Percentiles rank a stretch among this genome's conserved stretches.
phyloP scores from a whole-genome alignment of 805 yeast species.

The Pichia manshurica region DNA sequence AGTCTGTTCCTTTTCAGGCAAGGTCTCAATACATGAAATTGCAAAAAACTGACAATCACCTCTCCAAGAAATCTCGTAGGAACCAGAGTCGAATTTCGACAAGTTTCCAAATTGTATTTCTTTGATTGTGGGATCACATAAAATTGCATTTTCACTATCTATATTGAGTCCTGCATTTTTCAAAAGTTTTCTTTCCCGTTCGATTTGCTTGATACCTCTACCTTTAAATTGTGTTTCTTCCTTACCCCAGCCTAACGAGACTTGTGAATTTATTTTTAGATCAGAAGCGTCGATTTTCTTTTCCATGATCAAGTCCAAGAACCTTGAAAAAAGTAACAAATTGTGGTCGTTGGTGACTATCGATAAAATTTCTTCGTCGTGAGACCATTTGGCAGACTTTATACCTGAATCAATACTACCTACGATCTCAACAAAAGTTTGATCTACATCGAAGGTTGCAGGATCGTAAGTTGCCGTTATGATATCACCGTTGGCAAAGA shows the following conservation, averaged over 20 bases:
- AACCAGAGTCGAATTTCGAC: conserved; percentile 47
- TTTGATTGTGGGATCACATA: conserved; percentile 86
- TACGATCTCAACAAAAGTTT: conserved; percentile 64
- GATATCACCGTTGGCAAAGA: conserved; percentile 73
- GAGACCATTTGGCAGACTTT: conserved; percentile 75
- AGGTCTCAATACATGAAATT: conserved; percentile 55
- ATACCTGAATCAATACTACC: conserved; percentile 81
- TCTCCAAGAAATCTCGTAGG: conserved; percentile 74
- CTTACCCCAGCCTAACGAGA: conserved; percentile 98
- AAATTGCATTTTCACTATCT: conserved; percentile 45
- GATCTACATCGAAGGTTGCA: conserved; percentile 39
- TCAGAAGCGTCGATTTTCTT: conserved; percentile 54
- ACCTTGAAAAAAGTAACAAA: conserved; percentile 61
- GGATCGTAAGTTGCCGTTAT: conserved; percentile 57
- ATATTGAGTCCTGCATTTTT: conserved; percentile 64
- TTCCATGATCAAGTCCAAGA: conserved; percentile 76
- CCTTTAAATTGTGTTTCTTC: conserved; percentile 96
- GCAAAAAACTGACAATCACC: conserved; percentile 88
- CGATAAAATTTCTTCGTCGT: conserved; percentile 81
- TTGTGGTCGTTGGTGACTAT: conserved; percentile 58
- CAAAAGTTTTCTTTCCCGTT: conserved; percentile 53
- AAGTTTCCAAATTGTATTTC: conserved; percentile 63
- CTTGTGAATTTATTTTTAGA: conserved; percentile 67
- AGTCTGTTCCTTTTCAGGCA: conserved; percentile 27
- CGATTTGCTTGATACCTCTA: conserved; percentile 76